Evolutionary conservation across 169 alveolate genomes (phyloP).

Genomic region (Toxoplasma gondii): DNA sequence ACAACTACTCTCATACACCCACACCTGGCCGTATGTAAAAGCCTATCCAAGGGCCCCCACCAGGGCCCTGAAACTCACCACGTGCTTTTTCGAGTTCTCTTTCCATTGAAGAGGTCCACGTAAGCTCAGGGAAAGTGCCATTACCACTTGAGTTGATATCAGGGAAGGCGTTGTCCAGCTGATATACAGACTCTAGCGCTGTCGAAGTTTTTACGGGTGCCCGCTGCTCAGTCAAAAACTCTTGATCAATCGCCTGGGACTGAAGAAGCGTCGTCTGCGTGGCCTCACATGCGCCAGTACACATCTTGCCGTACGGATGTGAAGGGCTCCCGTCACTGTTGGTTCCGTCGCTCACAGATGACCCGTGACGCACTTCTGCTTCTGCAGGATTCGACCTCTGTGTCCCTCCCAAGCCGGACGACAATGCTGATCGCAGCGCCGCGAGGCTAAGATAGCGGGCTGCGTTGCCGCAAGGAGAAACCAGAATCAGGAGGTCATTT

Average conservation of each 20-base stretch:
- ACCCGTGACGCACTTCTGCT: background rate
- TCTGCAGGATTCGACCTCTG: background rate
- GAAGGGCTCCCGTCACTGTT: background rate
- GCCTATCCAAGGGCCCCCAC: slow-evolving; percentile 19
- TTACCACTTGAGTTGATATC: background rate
- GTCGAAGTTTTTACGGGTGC: background rate
- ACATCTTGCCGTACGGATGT: background rate
- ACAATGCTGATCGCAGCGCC: slow-evolving; percentile 4
- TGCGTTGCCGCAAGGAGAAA: slow-evolving; percentile 65
- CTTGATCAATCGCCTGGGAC: background rate
- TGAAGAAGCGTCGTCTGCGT: background rate
- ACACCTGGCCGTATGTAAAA: background rate
- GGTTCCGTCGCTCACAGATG: background rate
- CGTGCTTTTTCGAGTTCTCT: slow-evolving; percentile 39
- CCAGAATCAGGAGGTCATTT: slow-evolving; percentile 51
- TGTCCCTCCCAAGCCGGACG: background rate
- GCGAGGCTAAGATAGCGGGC: slow-evolving; percentile 44
- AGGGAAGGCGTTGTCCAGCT: background rate
- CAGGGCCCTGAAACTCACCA: slow-evolving; percentile 39
- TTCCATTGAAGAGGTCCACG: slow-evolving; percentile 23
- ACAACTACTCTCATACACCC: no score
- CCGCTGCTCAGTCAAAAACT: background rate
- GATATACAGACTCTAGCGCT: background rate
- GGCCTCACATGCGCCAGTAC: background rate
- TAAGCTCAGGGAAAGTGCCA: background rate